Conservation (phyloP, 2,329 filamentous ascomycete genomes). For the Ophiostoma ulmi region DNA sequence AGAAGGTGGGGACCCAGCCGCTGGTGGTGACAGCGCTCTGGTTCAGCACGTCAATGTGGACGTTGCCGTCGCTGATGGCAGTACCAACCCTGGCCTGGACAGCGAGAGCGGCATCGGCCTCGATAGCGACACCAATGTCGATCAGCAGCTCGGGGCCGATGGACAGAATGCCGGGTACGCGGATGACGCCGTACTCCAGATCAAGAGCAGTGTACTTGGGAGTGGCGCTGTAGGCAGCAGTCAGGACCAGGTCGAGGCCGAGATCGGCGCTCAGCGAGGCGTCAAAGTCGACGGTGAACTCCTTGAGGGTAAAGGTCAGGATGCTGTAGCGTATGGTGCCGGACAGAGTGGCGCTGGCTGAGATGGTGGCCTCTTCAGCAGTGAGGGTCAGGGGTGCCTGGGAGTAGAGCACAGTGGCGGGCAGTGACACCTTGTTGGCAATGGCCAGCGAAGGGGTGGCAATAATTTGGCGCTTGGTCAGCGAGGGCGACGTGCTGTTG, state of each 20-base stretch:
- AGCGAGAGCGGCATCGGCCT: slow-evolving; percentile 10
- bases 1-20: slow-evolving; percentile 28
- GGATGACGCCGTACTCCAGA: slow-evolving; percentile 37
- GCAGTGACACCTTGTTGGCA: background rate
- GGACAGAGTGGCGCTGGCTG: background rate
- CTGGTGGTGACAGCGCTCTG: slow-evolving; percentile 15
- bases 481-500: background rate
- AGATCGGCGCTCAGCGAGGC: slow-evolving; percentile 37
- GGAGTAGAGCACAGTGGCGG: background rate
- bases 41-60: slow-evolving; percentile 33
- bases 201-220: slow-evolving; percentile 36
- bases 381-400: background rate
- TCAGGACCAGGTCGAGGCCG: slow-evolving; percentile 36
- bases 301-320: slow-evolving; percentile 29
- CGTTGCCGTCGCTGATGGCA: slow-evolving; percentile 24
- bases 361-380: background rate
- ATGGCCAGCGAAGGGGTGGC: slow-evolving; percentile 2
- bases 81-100: slow-evolving; percentile 13
- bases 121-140: slow-evolving; percentile 18
- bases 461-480: background rate
- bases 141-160: slow-evolving; percentile 23
- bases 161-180: slow-evolving; percentile 39
- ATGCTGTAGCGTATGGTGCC: slow-evolving; percentile 13
- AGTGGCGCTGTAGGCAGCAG: slow-evolving; percentile 34
- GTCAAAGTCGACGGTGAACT: slow-evolving; percentile 42